A percentile compares a stretch with the other conserved stretches of the same genome.
phyloP scores from a whole-genome alignment of 495 filamentous ascomycete species.

The Articulospora tetracladia region DNA sequence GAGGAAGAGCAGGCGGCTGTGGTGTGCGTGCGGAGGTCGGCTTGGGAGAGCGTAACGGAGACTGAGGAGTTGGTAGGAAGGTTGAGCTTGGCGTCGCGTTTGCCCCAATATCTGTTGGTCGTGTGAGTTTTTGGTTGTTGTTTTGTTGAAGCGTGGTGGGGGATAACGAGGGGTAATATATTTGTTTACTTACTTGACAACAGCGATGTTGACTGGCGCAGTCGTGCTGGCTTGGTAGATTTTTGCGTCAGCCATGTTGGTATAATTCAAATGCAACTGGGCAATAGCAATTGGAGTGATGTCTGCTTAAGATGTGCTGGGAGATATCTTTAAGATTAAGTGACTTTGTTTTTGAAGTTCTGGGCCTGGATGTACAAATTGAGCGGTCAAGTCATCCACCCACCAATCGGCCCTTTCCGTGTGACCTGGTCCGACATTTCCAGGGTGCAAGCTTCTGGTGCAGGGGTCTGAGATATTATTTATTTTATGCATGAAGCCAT shows the following conservation, averaged over 20 bases:
- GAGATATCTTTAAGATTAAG: neutral
- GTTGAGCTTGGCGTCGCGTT: slow-evolving; percentile 87
- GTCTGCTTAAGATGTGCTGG: neutral
- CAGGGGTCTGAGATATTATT: neutral
- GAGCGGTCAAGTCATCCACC: slow-evolving; percentile 18
- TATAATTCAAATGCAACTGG: neutral
- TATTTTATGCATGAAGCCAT: slow-evolving; percentile 5
- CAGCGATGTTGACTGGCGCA: slow-evolving; percentile 97
- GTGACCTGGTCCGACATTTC: neutral
- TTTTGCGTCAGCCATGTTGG: slow-evolving; percentile 43
- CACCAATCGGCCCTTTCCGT: slow-evolving; percentile 22
- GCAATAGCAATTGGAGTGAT: slow-evolving; percentile 1
- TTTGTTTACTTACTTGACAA: slow-evolving; percentile 75
- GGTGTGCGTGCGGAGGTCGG: slow-evolving; percentile 90
- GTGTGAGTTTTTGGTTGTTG: slow-evolving; percentile 23
- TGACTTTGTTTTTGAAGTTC: slow-evolving; percentile 1
- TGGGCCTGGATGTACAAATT: slow-evolving; percentile 1
- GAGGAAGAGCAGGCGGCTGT: slow-evolving; percentile 84
- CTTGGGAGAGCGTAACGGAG: slow-evolving; percentile 90
- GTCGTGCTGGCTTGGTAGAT: slow-evolving; percentile 92
- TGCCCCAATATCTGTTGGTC: slow-evolving; percentile 87
- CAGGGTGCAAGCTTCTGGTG: neutral
- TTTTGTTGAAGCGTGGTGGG: slow-evolving; percentile 55
- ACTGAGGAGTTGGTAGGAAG: slow-evolving; percentile 97
- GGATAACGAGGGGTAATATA: slow-evolving; percentile 12